These are phyloP conservation scores for Leccinum brunneo-olivaceum DNA, from an alignment of 1,284 basidiomycete species.

Conservation along the genomic window DNA sequence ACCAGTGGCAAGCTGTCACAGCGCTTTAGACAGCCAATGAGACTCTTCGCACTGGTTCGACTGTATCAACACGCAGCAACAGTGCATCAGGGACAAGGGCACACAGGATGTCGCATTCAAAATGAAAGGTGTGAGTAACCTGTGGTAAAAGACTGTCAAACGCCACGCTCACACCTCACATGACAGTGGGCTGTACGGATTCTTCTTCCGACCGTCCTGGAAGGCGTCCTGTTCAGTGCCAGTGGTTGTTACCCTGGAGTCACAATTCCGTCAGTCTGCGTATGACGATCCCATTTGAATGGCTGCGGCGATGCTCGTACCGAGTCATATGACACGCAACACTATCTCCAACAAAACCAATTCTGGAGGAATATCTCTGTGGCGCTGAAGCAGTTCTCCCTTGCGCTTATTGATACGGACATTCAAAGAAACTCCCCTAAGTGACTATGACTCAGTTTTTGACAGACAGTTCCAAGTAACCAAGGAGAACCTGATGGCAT, in stretches of 20 bases:
- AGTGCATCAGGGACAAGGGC: too few relatives aligned
- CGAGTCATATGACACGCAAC: slow-evolving; percentile 26
- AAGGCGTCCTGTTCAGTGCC: slow-evolving; percentile 40
- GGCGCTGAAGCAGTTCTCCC: slow-evolving; percentile 4
- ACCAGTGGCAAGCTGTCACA: too few relatives aligned
- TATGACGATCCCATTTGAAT: slow-evolving; percentile 24
- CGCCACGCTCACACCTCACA: slow-evolving; percentile 12
- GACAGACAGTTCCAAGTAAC: slow-evolving; percentile 8
- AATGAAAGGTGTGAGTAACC: slow-evolving; percentile 9
- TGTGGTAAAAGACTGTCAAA: background rate
- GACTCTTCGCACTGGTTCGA: too few relatives aligned
- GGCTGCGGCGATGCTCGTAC: background rate
- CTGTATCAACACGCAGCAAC: too few relatives aligned
- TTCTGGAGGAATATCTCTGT: slow-evolving; percentile 21
- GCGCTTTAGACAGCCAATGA: too few relatives aligned
- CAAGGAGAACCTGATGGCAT: slow-evolving; percentile 8
- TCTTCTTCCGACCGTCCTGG: slow-evolving; percentile 41
- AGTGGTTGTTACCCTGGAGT: slow-evolving; percentile 37
- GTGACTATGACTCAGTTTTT: slow-evolving; percentile 15
- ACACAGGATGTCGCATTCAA: too few relatives aligned
- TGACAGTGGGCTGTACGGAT: slow-evolving; percentile 35
- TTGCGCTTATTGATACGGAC: slow-evolving; percentile 6
- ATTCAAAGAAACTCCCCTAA: slow-evolving; percentile 8
- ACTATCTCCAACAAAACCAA: slow-evolving; percentile 53
- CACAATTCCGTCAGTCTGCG: slow-evolving; percentile 39